Evolutionary conservation across 192 early-diverging fungal genomes (phyloP), one percentile per base, ranked within the genome.

Genomic region (Rhizophagus clarus): DNA sequence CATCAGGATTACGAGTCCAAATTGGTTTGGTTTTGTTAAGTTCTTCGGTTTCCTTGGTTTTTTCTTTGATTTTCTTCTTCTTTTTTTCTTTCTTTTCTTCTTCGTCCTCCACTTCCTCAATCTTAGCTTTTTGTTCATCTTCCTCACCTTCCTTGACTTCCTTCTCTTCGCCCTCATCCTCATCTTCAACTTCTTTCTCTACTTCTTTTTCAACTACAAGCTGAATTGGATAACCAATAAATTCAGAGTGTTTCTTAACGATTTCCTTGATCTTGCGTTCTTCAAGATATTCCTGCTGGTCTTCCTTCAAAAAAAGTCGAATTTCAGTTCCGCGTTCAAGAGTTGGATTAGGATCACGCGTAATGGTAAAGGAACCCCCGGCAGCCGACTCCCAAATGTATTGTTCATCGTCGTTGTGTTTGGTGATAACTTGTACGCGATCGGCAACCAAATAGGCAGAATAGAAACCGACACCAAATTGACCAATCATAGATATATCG

Each of bases 391-490:
- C 94, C 96, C 96, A 97, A 79, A 97, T 93, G 92, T 97, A 96
- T 82, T 97, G 95, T 87, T 96, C 94, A 82, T 97, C 96, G 85
- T 97, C 95, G 83, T 97, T 97, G 92, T 97, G 93, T 92, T 97
- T 97, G 87, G 95, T 95, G 88, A 96, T 94, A 78, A 97, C 92
- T 83, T 94, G 88, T 34, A 99, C 98, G 88, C 93, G 93, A 88
- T 99, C 98, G 82, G 96, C 97, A 81, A 99, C 96, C 80, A 99
- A 91, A 93, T 98, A 99, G 76, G 97, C 97, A 80, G 97, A 98
- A 95, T 99, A 99, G 96, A 99, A 99, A 91, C 98, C 98, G 76
- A 99, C 98, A 96, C 98, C 98, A 86, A 99, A 99, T 88, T 99
- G 97, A 86, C 97, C 98, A 88, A 99, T 99, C 96, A 99, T 98